Evolutionary conservation across 805 yeast genomes (phyloP).

Genomic region (Naumovozyma baii): DNA sequence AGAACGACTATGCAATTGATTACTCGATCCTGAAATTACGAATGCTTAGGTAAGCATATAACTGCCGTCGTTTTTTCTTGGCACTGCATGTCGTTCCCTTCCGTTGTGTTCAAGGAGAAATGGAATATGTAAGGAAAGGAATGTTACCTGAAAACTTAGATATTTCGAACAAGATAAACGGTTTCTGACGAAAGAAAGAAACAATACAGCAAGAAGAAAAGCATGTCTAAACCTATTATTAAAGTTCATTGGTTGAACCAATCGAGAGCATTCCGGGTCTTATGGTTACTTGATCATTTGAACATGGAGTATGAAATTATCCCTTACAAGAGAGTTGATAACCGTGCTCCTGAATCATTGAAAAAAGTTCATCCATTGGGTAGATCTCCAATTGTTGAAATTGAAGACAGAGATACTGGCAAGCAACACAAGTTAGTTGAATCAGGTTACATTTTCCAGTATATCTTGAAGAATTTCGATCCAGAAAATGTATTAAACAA

Average conservation of each 20-base stretch:
- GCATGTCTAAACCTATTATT: constrained; percentile 13
- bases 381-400: constrained; percentile 50
- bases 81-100: too few relatives aligned
- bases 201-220: constrained; percentile 1
- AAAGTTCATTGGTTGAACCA: constrained; percentile 23
- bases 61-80: too few relatives aligned
- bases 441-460: constrained; percentile 49
- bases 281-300: constrained; percentile 58
- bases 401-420: constrained; percentile 29
- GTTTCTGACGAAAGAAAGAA: constrained; percentile 1
- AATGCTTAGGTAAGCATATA: too few relatives aligned
- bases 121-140: too few relatives aligned
- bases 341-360: constrained; percentile 41
- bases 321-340: constrained; percentile 41
- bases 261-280: constrained; percentile 51
- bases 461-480: constrained; percentile 44
- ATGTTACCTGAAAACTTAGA: too few relatives aligned
- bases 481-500: constrained; percentile 32
- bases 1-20: too few relatives aligned
- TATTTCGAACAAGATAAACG: neutral
- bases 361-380: constrained; percentile 52
- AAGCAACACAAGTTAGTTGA: constrained; percentile 38
- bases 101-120: too few relatives aligned
- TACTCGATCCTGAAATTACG: too few relatives aligned
- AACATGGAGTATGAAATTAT: constrained; percentile 46